phyloP scores from a whole-genome alignment of 2,329 filamentous ascomycete species.

The Cercospora janseana region DNA sequence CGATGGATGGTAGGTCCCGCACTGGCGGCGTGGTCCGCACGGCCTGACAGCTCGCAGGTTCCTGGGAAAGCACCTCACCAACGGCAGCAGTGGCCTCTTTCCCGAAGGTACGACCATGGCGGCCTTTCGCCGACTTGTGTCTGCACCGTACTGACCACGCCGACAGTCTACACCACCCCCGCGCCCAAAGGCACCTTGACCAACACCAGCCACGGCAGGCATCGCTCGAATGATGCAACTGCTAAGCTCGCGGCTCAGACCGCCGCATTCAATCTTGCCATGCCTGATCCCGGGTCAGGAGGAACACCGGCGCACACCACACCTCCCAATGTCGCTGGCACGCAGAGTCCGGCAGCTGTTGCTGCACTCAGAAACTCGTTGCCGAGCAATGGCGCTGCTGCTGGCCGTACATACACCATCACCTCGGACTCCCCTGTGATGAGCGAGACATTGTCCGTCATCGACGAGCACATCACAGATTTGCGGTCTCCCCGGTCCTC shows the following conservation, averaged over 20 bases:
- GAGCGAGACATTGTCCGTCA: slow-evolving; percentile 91
- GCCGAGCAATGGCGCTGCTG: slow-evolving; percentile 16
- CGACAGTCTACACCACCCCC: slow-evolving; percentile 42
- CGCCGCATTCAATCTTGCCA: slow-evolving; percentile 20
- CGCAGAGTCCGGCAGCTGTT: slow-evolving; percentile 21
- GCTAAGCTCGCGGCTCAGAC: slow-evolving; percentile 22
- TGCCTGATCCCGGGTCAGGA: slow-evolving; percentile 8
- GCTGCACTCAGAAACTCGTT: slow-evolving; percentile 28
- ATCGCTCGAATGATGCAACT: slow-evolving; percentile 19
- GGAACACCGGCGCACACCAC: slow-evolving; percentile 11
- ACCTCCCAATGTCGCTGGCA: slow-evolving; percentile 17
- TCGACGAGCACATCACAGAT: slow-evolving; percentile 94
- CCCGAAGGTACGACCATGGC: slow-evolving; percentile 64
- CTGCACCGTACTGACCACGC: slow-evolving; percentile 19
- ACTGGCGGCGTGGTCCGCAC: neutral
- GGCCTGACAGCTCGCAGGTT: slow-evolving; percentile 53
- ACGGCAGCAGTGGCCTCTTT: slow-evolving; percentile 73
- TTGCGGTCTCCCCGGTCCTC: slow-evolving; percentile 57
- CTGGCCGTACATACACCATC: slow-evolving; percentile 23
- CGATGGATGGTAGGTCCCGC: slow-evolving; percentile 55
- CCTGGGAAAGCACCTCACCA: slow-evolving; percentile 69
- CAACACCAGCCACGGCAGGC: slow-evolving; percentile 20
- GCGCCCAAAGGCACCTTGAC: slow-evolving; percentile 38
- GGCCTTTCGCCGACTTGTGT: neutral
- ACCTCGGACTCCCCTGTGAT: slow-evolving; percentile 64